phyloP scores from a whole-genome alignment of 495 filamentous ascomycete species.

The Staphylotrichum longicolle region DNA sequence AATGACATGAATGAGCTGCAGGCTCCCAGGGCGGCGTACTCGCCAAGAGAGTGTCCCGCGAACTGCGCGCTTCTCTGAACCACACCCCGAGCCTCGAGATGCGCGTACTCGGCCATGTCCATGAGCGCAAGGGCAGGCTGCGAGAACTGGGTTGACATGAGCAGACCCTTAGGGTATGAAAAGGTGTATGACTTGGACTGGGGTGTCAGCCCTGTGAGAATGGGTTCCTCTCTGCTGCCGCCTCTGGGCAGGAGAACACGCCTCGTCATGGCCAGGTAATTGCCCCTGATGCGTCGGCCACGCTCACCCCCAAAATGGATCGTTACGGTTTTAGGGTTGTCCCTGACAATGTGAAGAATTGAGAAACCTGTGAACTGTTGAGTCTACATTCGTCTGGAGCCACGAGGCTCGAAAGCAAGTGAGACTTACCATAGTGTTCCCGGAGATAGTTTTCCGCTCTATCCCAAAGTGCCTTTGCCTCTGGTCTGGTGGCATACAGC shows the following conservation, averaged over 20 bases:
- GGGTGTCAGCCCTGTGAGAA: slow-evolving; percentile 78
- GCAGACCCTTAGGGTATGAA: slow-evolving; percentile 80
- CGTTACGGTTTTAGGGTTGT: slow-evolving; percentile 27
- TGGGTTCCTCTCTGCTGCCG: background rate
- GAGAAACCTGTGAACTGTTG: too few relatives aligned
- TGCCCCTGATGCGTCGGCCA: slow-evolving; percentile 88
- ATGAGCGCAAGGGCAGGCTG: slow-evolving; percentile 90
- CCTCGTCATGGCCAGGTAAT: slow-evolving; percentile 88
- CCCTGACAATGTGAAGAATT: too few relatives aligned
- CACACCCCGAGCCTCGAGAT: slow-evolving; percentile 86
- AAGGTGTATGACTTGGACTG: slow-evolving; percentile 79
- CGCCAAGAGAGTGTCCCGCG: slow-evolving; percentile 89
- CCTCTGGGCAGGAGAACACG: background rate
- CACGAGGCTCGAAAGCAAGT: slow-evolving; percentile 68
- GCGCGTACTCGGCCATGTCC: slow-evolving; percentile 94
- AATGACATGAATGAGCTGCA: slow-evolving; percentile 93
- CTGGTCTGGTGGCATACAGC: slow-evolving; percentile 82
- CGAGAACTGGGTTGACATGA: slow-evolving; percentile 92
- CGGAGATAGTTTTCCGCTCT: slow-evolving; percentile 61
- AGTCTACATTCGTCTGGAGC: too few relatives aligned
- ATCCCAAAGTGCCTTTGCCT: slow-evolving; percentile 97
- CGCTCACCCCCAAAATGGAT: slow-evolving; percentile 95
- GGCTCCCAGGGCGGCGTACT: slow-evolving; percentile 88
- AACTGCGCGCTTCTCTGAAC: slow-evolving; percentile 88
- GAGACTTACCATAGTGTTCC: slow-evolving; percentile 72